phyloP scores from a whole-genome alignment of 2,329 filamentous ascomycete species.

The Pseudogymnoascus verrucosus region DNA sequence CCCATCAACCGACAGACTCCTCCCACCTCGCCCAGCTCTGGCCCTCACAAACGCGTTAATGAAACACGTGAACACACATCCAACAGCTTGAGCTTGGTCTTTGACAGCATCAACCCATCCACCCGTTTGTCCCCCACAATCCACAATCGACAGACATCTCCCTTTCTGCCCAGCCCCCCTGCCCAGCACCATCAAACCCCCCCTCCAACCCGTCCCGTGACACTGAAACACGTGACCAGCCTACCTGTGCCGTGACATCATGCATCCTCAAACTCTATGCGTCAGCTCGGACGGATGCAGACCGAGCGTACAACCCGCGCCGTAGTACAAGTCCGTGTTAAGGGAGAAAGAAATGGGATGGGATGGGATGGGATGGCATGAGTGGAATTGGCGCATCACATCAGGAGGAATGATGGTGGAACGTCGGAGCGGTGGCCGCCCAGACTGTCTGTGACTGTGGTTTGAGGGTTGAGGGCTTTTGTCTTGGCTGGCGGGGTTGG shows the following conservation, averaged over 20 bases:
- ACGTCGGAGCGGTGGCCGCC: neutral
- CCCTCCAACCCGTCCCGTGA: neutral
- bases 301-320: neutral
- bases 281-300: neutral
- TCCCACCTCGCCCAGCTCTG: no score
- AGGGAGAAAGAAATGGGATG: no score
- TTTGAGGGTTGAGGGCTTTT: neutral
- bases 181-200: neutral
- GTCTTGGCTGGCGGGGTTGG: neutral
- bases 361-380: no score
- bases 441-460: neutral
- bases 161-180: no score
- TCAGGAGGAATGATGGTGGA: neutral
- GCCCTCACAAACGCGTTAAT: neutral
- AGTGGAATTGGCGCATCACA: no score
- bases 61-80: no score
- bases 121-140: no score
- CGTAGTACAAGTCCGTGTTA: no score
- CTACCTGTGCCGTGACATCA: neutral
- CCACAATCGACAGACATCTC: no score
- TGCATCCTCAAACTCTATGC: neutral
- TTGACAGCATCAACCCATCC: no score
- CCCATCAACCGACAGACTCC: no score
- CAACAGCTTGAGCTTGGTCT: no score
- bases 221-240: neutral